Percentiles rank a stretch among this genome's conserved stretches.
Conservation (phyloP, 2,329 filamentous ascomycete species). For the Bretziella fagacearum region DNA sequence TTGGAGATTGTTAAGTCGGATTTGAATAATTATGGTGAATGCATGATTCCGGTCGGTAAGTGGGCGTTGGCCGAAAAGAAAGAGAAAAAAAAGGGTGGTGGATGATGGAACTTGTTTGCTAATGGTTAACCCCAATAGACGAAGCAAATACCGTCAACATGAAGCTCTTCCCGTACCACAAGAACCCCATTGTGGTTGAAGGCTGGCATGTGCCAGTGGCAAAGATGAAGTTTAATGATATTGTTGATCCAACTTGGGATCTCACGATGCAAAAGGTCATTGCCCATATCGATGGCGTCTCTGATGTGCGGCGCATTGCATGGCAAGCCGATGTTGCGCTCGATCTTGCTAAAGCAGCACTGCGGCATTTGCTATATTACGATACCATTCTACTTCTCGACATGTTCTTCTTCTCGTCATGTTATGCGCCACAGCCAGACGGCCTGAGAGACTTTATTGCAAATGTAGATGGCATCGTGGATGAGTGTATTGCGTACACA, state of each 20-base stretch:
- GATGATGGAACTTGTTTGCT: too few species aligned
- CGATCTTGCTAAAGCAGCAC: constrained; percentile 66
- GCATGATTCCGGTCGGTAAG: constrained; percentile 89
- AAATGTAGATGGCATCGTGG: constrained; percentile 57
- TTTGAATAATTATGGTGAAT: constrained; percentile 91
- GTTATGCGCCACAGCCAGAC: constrained; percentile 59
- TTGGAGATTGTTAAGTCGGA: constrained; percentile 71
- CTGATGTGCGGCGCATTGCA: constrained; percentile 75
- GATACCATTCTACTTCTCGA: constrained; percentile 80
- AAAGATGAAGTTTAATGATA: constrained; percentile 45
- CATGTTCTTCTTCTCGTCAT: constrained; percentile 84
- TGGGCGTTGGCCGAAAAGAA: constrained; percentile 14
- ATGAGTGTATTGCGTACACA: constrained; percentile 79
- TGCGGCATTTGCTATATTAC: constrained; percentile 85
- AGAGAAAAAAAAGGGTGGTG: not conserved
- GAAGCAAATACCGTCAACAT: constrained; percentile 91
- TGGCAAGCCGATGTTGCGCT: constrained; percentile 72
- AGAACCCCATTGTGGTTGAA: constrained; percentile 58
- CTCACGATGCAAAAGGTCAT: constrained; percentile 66
- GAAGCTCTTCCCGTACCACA: constrained; percentile 78
- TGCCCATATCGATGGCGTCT: constrained; percentile 75
- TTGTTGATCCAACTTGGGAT: constrained; percentile 55
- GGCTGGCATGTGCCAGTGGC: constrained; percentile 81
- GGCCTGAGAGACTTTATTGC: constrained; percentile 65
- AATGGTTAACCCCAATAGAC: constrained; percentile 33